phyloP scores from a whole-genome alignment of 1,284 basidiomycete species.

The Apiotrichum veenhuisii region DNA sequence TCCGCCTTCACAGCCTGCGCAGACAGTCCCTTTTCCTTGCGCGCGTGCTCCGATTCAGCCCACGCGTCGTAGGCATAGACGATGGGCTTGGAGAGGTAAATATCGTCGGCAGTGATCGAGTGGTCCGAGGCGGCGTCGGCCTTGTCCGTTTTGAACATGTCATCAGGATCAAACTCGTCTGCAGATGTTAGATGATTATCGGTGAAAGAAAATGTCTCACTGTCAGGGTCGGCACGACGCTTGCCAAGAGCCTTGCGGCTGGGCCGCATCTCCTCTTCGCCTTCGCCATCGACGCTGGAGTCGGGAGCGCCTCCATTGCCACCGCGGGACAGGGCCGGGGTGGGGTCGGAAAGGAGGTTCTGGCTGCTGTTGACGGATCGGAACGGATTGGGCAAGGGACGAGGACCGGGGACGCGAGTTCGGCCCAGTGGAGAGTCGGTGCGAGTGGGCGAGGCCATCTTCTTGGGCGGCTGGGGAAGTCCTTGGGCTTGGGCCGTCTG shows the following conservation, averaged over 20 bases:
- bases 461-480: slow-evolving; percentile 1
- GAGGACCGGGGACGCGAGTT: slow-evolving; percentile 19
- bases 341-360: too few relatives aligned
- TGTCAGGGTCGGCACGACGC: slow-evolving; percentile 40
- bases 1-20: too few relatives aligned
- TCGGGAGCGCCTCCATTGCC: slow-evolving; percentile 7
- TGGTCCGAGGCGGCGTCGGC: slow-evolving; percentile 27
- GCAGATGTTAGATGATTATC: not conserved
- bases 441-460: slow-evolving; percentile 18
- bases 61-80: slow-evolving; percentile 49
- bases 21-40: not conserved
- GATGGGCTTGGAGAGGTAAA: slow-evolving; percentile 34
- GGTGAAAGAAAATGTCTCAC: slow-evolving; percentile 28
- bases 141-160: slow-evolving; percentile 31
- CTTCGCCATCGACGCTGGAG: slow-evolving; percentile 17
- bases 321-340: not conserved
- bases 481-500: slow-evolving; percentile 7
- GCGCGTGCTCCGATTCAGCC: slow-evolving; percentile 26
- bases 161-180: slow-evolving; percentile 44
- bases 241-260: slow-evolving; percentile 48
- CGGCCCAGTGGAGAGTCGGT: slow-evolving; percentile 32
- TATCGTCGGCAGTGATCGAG: slow-evolving; percentile 30
- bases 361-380: slow-evolving; percentile 13
- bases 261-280: slow-evolving; percentile 30
- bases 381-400: slow-evolving; percentile 42